These are phyloP conservation scores for Magnaporthales sp. DNA, from an alignment of 2,329 filamentous ascomycete genomes.

Conservation along the genomic window DNA sequence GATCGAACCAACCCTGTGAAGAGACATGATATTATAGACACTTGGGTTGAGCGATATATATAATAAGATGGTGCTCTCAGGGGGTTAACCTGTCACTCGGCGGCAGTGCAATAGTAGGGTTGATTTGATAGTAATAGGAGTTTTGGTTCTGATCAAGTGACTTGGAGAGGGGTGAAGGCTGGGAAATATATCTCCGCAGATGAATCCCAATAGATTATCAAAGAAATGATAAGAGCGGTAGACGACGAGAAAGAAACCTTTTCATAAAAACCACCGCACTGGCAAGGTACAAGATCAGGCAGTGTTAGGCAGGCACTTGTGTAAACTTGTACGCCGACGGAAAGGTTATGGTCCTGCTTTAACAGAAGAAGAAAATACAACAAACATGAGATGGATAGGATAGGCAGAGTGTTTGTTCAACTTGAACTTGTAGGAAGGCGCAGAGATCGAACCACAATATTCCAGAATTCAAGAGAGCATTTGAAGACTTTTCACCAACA, in stretches of 20 bases:
- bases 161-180: background rate
- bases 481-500: background rate
- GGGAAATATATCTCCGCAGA: background rate
- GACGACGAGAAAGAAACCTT: background rate
- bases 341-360: background rate
- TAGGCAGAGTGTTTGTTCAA: too few relatives aligned
- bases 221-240: background rate
- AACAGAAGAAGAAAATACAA: background rate
- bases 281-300: background rate
- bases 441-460: background rate
- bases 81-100: background rate
- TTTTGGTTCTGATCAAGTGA: background rate
- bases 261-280: background rate
- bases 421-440: background rate
- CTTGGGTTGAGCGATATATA: background rate
- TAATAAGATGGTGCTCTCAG: background rate
- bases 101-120: background rate
- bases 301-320: background rate
- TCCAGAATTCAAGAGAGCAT: background rate
- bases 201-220: background rate
- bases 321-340: background rate
- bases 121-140: background rate
- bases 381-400: background rate
- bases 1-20: slow-evolving; percentile 42
- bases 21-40: slow-evolving; percentile 31